Base-by-base conservation (phyloP, 345 rosid genomes). In the Camelina neglecta region DNA sequence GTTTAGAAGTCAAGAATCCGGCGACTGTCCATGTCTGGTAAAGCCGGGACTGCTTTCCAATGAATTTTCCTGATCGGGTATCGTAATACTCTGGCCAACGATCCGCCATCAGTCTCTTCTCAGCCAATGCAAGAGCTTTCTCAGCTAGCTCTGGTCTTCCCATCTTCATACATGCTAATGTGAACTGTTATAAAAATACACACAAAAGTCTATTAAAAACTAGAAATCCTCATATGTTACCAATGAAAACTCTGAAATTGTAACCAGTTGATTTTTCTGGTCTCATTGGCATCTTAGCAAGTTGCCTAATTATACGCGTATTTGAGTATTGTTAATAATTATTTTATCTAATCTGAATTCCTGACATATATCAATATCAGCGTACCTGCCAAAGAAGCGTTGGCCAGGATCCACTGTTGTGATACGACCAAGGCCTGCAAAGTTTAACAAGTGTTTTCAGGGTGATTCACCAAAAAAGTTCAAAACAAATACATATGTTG, bases 341-440 rank as follows among this genome's bases (percentile, higher is more conserved):
- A 23, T 23, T 64, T 29, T 26, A 41, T 9, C 4, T 3, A 35
- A 10, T 50, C n/a, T 21, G 11, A 41, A 61, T 15, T 56, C 20
- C 8, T 1, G 11, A 48, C 0, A 44, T 1, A 36, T 49, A 65
- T 18, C 18, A 0, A 36, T 49, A 65, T 18, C 18, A 0, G 63
- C 65, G 29, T 81, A 95, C 99, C 99, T 95, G 99, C 99, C 99
- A 95, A 73, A 95, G 86, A 74, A 95, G 96, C 3, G 97, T 87
- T 4, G 97, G 99, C 99, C 99, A 92, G 29, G 99, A 92, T 76
- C 97, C 99, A 56, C 97, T 89, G 76, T 95, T 95, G 76, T 95
- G 99, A 87, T 95, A 95, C 16, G 99, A 95, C 99, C 99, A 95
- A 67, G 97, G 90, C 65, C 97, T 95, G 88, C 74, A 81, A 60